These are phyloP conservation scores for Capsicum baccatum DNA, from an alignment of 257 asterid genomes.

Conservation along the genomic window DNA sequence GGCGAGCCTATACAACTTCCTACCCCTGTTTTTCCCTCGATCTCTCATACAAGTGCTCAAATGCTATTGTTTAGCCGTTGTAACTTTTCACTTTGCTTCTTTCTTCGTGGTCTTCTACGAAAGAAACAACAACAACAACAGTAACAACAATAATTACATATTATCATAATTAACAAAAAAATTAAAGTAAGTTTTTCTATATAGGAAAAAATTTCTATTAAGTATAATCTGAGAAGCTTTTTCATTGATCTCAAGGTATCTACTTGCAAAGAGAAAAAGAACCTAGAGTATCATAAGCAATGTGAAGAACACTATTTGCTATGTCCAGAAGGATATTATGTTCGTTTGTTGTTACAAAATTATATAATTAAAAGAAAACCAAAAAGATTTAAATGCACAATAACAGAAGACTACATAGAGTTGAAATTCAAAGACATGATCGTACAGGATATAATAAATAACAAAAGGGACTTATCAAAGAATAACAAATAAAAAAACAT, in stretches of 20 bases:
- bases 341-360: neutral
- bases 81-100: neutral
- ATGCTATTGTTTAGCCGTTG: neutral
- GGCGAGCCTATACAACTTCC: neutral
- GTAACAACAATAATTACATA: neutral
- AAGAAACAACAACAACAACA: neutral
- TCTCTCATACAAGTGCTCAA: neutral
- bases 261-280: conserved; percentile 10
- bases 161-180: neutral
- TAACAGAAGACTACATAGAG: conserved; percentile 8
- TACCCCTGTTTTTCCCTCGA: neutral
- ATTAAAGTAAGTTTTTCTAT: neutral
- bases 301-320: conserved; percentile 18
- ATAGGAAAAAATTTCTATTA: neutral
- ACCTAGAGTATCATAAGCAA: conserved; percentile 1
- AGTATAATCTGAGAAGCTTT: neutral
- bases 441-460: conserved; percentile 8
- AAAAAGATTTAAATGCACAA: neutral
- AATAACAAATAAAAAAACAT: neutral
- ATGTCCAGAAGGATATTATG: neutral
- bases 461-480: neutral
- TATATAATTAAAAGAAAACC: neutral
- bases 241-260: conserved; percentile 4
- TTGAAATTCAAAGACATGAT: conserved; percentile 3
- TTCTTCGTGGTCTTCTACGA: neutral